These are phyloP conservation scores for Russula ochroleuca DNA, from an alignment of 768 basidiomycete genomes.

Conservation along the genomic window DNA sequence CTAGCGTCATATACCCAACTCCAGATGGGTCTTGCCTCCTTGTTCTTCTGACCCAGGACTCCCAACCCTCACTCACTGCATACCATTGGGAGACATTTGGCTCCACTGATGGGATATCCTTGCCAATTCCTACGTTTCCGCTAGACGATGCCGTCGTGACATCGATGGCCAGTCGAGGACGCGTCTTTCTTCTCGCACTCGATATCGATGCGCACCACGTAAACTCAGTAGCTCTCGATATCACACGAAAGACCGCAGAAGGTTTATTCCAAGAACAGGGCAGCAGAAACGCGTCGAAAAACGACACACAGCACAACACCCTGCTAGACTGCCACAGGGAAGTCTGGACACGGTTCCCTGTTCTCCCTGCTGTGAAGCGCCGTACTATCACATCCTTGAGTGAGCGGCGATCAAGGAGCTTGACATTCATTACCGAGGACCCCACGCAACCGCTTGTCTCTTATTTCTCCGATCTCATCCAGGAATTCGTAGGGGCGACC, in stretches of 20 bases:
- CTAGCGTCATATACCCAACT: constrained; percentile 40
- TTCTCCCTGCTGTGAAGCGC: constrained; percentile 18
- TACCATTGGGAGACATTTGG: constrained; percentile 60
- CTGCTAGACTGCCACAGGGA: constrained; percentile 17
- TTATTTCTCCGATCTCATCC: constrained; percentile 46
- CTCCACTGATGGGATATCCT: constrained; percentile 40
- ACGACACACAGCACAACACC: constrained; percentile 38
- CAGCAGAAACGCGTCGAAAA: constrained; percentile 19
- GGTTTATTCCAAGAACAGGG: constrained; percentile 50
- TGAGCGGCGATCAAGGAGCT: constrained; percentile 33
- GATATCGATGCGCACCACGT: constrained; percentile 36
- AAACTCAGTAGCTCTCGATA: constrained; percentile 46
- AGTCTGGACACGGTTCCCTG: constrained; percentile 19
- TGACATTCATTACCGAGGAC: constrained; percentile 44
- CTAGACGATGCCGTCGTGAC: constrained; percentile 37
- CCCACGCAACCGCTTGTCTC: constrained; percentile 36
- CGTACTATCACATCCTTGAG: constrained; percentile 22
- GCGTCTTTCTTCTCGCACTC: constrained; percentile 43
- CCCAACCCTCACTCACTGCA: constrained; percentile 32
- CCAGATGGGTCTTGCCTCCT: constrained; percentile 55
- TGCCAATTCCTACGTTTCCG: constrained; percentile 35
- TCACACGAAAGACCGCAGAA: constrained; percentile 53
- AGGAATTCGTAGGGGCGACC: constrained; percentile 44
- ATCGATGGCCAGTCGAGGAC: constrained; percentile 42
- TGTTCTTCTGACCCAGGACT: constrained; percentile 30